Evolutionary conservation across 345 rosid species (phyloP).

Genomic region (Arabis alpina): DNA sequence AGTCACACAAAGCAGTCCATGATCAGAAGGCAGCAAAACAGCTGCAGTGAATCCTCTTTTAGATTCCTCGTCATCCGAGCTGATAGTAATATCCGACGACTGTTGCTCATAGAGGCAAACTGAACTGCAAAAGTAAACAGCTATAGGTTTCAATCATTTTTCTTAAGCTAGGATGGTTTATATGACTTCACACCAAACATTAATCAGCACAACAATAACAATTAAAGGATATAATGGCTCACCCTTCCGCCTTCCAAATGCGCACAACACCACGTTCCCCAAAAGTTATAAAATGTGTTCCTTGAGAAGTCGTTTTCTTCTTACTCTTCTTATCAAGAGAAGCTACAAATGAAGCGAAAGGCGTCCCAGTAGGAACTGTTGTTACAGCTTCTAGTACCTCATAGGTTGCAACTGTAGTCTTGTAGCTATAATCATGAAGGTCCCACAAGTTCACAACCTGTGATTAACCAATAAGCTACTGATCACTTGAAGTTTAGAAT

Average conservation of each 20-base stretch:
- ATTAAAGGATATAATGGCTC: constrained; percentile 26
- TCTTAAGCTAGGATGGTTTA: constrained; percentile 1
- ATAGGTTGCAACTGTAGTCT: constrained; percentile 75
- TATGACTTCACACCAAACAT: neutral
- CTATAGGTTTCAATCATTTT: constrained; percentile 24
- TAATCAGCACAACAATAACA: neutral
- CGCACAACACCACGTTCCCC: constrained; percentile 91
- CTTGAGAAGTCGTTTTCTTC: constrained; percentile 51
- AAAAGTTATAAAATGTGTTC: constrained; percentile 65
- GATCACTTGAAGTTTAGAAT: constrained; percentile 14
- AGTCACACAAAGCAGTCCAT: constrained; percentile 86
- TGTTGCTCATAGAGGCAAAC: constrained; percentile 79
- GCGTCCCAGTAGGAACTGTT: constrained; percentile 56
- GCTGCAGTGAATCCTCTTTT: constrained; percentile 82
- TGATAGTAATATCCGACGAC: constrained; percentile 71
- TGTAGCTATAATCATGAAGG: constrained; percentile 74
- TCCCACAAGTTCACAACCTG: constrained; percentile 97
- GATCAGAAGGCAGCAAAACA: constrained; percentile 66
- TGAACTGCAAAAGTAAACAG: constrained; percentile 66
- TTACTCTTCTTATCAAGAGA: constrained; percentile 48
- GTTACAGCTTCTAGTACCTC: constrained; percentile 85
- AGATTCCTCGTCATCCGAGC: constrained; percentile 57
- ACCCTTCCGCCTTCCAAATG: constrained; percentile 90
- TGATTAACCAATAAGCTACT: constrained; percentile 31
- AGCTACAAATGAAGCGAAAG: constrained; percentile 54